Evolutionary conservation across 179 eudicot species (phyloP).

Genomic region (Beta lomatogona): DNA sequence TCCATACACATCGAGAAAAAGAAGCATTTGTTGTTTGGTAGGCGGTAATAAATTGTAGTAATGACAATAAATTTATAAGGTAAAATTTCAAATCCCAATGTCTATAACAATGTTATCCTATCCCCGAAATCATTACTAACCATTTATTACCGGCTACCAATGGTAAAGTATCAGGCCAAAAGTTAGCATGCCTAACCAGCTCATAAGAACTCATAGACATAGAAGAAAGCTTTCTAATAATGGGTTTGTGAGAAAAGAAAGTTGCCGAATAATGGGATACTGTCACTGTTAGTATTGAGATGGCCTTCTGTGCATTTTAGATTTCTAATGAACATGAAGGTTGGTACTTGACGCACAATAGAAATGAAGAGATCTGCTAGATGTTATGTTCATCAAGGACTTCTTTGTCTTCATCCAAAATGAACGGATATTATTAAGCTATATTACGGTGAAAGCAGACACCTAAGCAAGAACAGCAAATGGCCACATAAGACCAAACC

Average conservation of each 20-base stretch:
- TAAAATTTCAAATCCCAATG: no score
- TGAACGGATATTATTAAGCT: no score
- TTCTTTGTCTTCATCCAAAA: no score
- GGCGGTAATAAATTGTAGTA: no score
- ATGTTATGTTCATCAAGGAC: not conserved
- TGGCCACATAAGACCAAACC: no score
- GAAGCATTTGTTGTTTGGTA: no score
- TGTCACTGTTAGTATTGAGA: not conserved
- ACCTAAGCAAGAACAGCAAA: not conserved
- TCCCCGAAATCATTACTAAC: no score
- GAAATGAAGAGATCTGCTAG: not conserved
- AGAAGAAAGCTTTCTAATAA: not conserved
- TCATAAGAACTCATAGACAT: not conserved
- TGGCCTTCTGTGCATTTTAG: not conserved
- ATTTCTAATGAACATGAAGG: not conserved
- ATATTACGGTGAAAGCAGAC: not conserved
- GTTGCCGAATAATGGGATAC: not conserved
- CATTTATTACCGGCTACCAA: no score
- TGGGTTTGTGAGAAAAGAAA: not conserved
- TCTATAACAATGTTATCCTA: no score
- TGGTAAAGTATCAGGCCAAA: no score
- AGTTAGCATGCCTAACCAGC: not conserved
- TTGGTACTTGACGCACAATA: not conserved
- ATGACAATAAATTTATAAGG: no score
- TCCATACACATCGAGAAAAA: no score